A percentile compares a stretch with the other conserved stretches of the same genome.
These are phyloP conservation scores for Porphyrellus cyaneotinctus DNA, from an alignment of 768 basidiomycete genomes.

Conservation along the genomic window DNA sequence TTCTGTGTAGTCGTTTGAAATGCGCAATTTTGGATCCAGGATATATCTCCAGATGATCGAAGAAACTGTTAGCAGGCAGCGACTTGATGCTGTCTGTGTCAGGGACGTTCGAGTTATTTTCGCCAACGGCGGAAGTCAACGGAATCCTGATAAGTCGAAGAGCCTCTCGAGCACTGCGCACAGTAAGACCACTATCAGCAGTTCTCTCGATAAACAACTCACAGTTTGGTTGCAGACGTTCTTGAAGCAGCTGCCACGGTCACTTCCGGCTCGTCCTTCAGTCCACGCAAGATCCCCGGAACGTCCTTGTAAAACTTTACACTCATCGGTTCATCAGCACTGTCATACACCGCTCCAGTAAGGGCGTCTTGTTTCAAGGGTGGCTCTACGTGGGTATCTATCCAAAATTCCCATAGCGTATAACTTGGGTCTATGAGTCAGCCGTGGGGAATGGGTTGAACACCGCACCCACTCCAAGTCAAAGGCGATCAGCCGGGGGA, in stretches of 20 bases:
- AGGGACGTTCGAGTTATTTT: constrained; percentile 13
- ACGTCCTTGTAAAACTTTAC: constrained; percentile 79
- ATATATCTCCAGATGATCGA: constrained; percentile 72
- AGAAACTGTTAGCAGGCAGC: constrained; percentile 53
- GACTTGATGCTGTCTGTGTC: constrained; percentile 22
- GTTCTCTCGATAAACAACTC: constrained; percentile 20
- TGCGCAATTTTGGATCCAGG: constrained; percentile 80
- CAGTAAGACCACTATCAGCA: background rate
- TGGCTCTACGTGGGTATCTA: constrained; percentile 70
- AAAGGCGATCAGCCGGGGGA: constrained; percentile 70
- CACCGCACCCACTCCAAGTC: constrained; percentile 64
- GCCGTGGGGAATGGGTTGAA: constrained; percentile 3
- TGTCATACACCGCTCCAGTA: constrained; percentile 26
- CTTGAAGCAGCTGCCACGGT: constrained; percentile 72
- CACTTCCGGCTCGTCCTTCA: constrained; percentile 43
- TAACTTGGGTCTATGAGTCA: constrained; percentile 46
- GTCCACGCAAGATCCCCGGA: constrained; percentile 60
- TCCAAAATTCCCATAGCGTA: constrained; percentile 85
- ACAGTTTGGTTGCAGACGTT: constrained; percentile 68
- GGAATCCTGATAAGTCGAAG: constrained; percentile 59
- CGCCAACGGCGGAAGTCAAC: constrained; percentile 32
- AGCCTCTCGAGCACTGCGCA: constrained; percentile 66
- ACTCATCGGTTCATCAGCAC: constrained; percentile 13
- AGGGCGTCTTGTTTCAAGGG: constrained; percentile 46
- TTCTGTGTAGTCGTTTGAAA: constrained; percentile 68